Base-by-base conservation (phyloP, 2,329 filamentous ascomycete genomes). In the Aspergillus viridinutans region DNA sequence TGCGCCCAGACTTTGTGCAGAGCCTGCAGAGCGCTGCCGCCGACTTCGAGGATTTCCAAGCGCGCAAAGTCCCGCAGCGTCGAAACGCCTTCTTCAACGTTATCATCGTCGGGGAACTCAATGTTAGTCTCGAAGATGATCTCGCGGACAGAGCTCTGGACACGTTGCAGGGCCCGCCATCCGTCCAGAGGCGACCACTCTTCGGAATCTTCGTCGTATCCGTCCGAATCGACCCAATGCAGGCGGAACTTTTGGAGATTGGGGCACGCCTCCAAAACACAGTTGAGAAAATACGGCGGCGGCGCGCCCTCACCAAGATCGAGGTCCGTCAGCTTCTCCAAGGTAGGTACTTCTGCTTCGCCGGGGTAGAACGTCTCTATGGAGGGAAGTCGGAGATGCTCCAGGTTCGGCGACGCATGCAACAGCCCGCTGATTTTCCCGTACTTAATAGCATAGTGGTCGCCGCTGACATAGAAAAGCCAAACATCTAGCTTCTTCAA, bases 241-340 rank as follows among this genome's bases (percentile, higher is more conserved):
- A 55, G 23, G 4, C 2, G 12, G 28, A 55, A 55, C 2, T 5
- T 43, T 3, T 25, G 14, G 10, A 55, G 53, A 40, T 14, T 20
- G 4, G 20, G 29, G 17, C 49, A 52, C 26, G 25, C n/a, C 14
- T 40, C n/a, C 1, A 55, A 3, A n/a, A 12, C 12, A n/a, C 45
- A 32, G 3, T 17, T 17, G 10, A 55, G n/a, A n/a, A 55, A 50
- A 25, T 50, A 55, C 32, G 21, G n/a, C 14, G 45, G 17, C 35
- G 53, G 42, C 9, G 53, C 20, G 49, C 75, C 75, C 47, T 70
- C 68, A 20, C 69, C 67, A 5, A 67, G 52, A 52, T 69, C 61
- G 62, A 78, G 48, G 2, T 35, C n/a, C 23, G 28, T 21, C n/a
- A 55, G 7, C 14, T 35, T 50, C 20, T 54, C 25, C 2, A 54